Conservation (phyloP, 495 filamentous ascomycete genomes). For the Hypomontagnella submonticulosa region DNA sequence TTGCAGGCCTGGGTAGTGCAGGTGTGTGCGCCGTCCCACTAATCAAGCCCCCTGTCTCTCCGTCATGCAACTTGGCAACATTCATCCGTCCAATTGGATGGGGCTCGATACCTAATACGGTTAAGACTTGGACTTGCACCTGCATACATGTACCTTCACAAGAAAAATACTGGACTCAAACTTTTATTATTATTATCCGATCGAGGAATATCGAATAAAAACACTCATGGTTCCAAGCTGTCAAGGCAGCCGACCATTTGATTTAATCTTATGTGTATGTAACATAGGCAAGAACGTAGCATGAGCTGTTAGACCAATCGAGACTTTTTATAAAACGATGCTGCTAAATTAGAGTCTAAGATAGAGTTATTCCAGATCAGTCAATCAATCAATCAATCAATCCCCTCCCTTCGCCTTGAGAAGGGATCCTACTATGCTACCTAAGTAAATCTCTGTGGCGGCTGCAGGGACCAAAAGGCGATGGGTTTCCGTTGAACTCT, state of each 20-base stretch:
- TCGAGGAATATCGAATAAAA: too few relatives aligned
- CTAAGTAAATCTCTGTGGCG: conserved; percentile 3
- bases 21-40: conserved; percentile 36
- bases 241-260: too few relatives aligned
- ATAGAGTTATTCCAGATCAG: conserved; percentile 44
- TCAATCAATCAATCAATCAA: conserved; percentile 8
- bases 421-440: not conserved
- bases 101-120: conserved; percentile 32
- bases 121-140: conserved; percentile 34
- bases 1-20: conserved; percentile 20
- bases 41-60: conserved; percentile 37
- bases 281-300: too few relatives aligned
- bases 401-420: conserved; percentile 14
- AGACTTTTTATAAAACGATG: conserved; percentile 30
- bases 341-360: conserved; percentile 37
- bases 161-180: not conserved
- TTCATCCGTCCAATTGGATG: conserved; percentile 42
- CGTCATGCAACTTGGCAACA: conserved; percentile 46
- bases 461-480: conserved; percentile 37
- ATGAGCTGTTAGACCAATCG: too few relatives aligned
- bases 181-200: conserved; percentile 3
- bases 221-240: too few relatives aligned
- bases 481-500: conserved; percentile 19
- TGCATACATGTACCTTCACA: conserved; percentile 18
- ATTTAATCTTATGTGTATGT: too few relatives aligned